Evolutionary conservation across 1,284 basidiomycete genomes (phyloP).

Genomic region (Trametes versicolor): DNA sequence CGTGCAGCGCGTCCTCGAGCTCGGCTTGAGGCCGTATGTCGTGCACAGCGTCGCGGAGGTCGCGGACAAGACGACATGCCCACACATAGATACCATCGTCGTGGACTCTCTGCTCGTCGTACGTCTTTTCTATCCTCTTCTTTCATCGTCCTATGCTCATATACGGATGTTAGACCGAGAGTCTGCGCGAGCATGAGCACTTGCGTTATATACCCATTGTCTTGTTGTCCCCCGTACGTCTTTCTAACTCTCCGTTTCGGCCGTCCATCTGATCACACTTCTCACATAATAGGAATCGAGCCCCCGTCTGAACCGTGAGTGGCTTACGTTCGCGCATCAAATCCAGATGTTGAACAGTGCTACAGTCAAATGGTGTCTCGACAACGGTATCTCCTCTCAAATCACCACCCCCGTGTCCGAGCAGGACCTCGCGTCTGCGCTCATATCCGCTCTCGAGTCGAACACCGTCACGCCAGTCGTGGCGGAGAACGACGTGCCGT

Average conservation of each 20-base stretch:
- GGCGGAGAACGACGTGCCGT: constrained; percentile 84
- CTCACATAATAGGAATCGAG: constrained; percentile 52
- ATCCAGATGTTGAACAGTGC: constrained; percentile 17
- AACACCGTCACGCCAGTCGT: constrained; percentile 88
- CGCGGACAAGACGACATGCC: constrained; percentile 82
- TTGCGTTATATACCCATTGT: constrained; percentile 97
- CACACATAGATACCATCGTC: constrained; percentile 95
- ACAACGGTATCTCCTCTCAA: constrained; percentile 91
- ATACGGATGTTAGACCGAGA: constrained; percentile 73
- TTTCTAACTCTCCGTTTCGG: neutral
- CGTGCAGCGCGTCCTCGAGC: constrained; percentile 79
- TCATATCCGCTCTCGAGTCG: constrained; percentile 94
- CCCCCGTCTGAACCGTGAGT: constrained; percentile 79
- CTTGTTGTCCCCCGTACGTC: constrained; percentile 79
- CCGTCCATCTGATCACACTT: neutral
- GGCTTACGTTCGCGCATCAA: constrained; percentile 37
- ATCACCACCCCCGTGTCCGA: constrained; percentile 91
- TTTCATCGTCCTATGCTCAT: constrained; percentile 13
- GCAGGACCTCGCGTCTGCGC: constrained; percentile 91
- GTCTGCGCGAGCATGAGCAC: constrained; percentile 92
- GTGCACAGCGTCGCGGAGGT: constrained; percentile 85
- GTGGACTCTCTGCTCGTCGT: constrained; percentile 90
- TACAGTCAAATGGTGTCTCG: constrained; percentile 90
- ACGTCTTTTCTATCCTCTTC: constrained; percentile 46
- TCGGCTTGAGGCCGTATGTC: constrained; percentile 86